Conservation (phyloP, 139 green algal species). For the Chlamydomonas schloesseri region DNA sequence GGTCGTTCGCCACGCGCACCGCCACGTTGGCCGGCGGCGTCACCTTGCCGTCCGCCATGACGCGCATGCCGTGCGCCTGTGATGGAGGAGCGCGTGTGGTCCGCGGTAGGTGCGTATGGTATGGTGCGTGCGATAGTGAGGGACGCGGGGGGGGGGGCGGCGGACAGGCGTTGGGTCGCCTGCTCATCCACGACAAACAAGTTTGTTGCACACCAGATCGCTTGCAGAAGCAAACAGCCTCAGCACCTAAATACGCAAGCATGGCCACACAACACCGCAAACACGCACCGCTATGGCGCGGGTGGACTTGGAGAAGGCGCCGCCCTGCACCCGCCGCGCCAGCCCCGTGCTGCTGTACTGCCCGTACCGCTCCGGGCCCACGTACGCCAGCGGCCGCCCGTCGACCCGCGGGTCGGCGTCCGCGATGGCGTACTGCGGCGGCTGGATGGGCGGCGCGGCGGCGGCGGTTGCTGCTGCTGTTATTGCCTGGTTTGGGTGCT, state of each 20-base stretch:
- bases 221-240: not conserved
- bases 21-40: slow-evolving; percentile 41
- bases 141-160: too few species aligned
- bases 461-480: not conserved
- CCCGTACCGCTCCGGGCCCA: slow-evolving; percentile 27
- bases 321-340: slow-evolving; percentile 34
- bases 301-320: slow-evolving; percentile 17
- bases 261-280: too few species aligned
- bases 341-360: slow-evolving; percentile 36
- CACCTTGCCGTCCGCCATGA: slow-evolving; percentile 29
- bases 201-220: too few species aligned
- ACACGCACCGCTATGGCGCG: slow-evolving; percentile 11
- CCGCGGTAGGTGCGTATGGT: not conserved
- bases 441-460: not conserved
- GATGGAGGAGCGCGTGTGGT: not conserved
- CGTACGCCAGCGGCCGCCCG: slow-evolving; percentile 11
- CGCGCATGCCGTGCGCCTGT: slow-evolving; percentile 27
- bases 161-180: too few species aligned
- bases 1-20: slow-evolving; percentile 24
- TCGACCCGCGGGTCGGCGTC: not conserved
- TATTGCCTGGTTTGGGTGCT: too few species aligned
- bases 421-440: too few species aligned
- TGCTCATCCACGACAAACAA: not conserved
- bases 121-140: not conserved
- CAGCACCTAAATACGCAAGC: too few species aligned